Evolutionary conservation across 2,329 filamentous ascomycete species (phyloP), one percentile per base, ranked within the genome.

Genomic region (Penicillium occitanis): DNA sequence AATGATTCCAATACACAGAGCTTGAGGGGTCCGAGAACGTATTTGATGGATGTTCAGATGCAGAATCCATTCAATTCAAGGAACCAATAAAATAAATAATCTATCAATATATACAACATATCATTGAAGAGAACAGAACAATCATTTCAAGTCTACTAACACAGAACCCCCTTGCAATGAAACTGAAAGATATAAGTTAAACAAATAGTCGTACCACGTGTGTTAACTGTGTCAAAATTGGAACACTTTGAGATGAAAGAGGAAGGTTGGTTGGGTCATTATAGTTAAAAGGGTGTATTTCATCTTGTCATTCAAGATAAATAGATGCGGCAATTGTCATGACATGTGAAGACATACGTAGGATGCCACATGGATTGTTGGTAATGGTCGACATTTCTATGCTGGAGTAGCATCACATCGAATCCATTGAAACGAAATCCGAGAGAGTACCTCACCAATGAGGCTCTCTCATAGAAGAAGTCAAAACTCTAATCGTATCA

Each of bases 71-170:
- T 25, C 25, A 28, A 51, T 22, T 11, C 57, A 22, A 35, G 19
- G 6, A 44, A 13, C 3, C 19, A 30, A 28, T 14, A 22, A 37
- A 42, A 42, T n/a, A 46, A 35, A 46, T 60, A 30, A 46, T 60
- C 57, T 60, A 60, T 60, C 57, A 46, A 44, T 60, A 60, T 60
- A 60, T 60, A 60, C 55, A 57, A 57, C 14, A 14, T 19, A 3
- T 30, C 22, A 60, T 30, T 44, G 35, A 44, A 44, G 17, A 60
- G n/a, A 44, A 60, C 14, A 14, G n/a, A 60, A 60, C 37, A 28
- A 30, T 44, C 33, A 37, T 19, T 25, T 17, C 57, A 40, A 46
- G 40, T 46, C 57, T 60, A 60, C 37, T n/a, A 60, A 60, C 57
- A 60, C 57, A 60, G 19, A 60, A 60, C 22, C 37, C 55, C 37